Evolutionary conservation across 2,329 filamentous ascomycete species (phyloP).

Genomic region (Hawksworthiomyces lignivorus): DNA sequence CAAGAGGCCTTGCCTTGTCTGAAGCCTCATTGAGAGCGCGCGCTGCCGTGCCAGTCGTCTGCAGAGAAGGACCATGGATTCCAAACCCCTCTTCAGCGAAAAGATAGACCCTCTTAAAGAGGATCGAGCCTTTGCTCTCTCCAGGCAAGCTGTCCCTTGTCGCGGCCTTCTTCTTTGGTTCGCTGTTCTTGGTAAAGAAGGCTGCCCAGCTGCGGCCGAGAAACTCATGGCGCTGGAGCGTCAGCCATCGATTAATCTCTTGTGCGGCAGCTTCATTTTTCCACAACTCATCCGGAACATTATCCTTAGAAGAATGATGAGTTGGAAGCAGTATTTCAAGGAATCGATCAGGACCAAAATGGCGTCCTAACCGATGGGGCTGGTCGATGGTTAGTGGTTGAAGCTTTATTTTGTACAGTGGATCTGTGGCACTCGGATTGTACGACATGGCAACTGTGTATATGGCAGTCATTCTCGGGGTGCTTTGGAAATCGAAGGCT

Average conservation of each 20-base stretch:
- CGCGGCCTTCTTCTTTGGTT: constrained; percentile 27
- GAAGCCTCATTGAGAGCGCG: too few relatives aligned
- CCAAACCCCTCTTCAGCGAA: constrained; percentile 46
- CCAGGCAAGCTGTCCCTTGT: constrained; percentile 22
- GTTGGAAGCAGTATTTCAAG: constrained; percentile 47
- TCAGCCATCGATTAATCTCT: constrained; percentile 34
- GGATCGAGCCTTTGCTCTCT: constrained; percentile 22
- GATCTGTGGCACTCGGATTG: constrained; percentile 26
- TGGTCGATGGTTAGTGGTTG: constrained; percentile 40
- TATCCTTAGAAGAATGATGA: constrained; percentile 22
- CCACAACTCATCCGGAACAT: constrained; percentile 20
- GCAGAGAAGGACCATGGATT: too few relatives aligned
- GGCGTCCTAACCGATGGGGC: constrained; percentile 43
- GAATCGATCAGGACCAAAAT: constrained; percentile 52
- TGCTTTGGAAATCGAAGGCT: constrained; percentile 22
- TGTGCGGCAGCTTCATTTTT: constrained; percentile 24
- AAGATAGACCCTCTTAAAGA: constrained; percentile 39
- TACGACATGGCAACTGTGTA: constrained; percentile 36
- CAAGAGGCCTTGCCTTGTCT: neutral
- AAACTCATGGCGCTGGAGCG: constrained; percentile 31
- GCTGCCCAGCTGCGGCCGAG: constrained; percentile 39
- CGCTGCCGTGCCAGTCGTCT: too few relatives aligned
- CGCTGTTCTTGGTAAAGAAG: constrained; percentile 35
- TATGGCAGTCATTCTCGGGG: constrained; percentile 32
- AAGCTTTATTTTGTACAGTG: constrained; percentile 39